These are phyloP conservation scores for Fennellomyces sp. DNA, from an alignment of 371 early-diverging fungal genomes.

Conservation along the genomic window DNA sequence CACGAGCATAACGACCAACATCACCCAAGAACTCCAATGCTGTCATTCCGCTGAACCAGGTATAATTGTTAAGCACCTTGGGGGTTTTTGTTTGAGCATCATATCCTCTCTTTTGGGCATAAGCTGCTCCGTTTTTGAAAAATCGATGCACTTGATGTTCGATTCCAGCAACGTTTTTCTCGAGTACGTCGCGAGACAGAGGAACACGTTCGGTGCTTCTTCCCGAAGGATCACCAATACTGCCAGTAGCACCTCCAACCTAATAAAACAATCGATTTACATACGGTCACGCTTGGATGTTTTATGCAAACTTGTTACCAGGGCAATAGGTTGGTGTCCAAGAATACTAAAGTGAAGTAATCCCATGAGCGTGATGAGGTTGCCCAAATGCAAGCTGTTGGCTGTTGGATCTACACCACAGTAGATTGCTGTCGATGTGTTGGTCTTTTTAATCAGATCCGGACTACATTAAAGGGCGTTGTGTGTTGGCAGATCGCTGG, in stretches of 20 bases:
- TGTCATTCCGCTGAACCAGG: conserved; percentile 82
- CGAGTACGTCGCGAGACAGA: conserved; percentile 57
- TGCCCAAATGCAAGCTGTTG: conserved; percentile 88
- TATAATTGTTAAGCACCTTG: conserved; percentile 79
- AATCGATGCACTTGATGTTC: conserved; percentile 71
- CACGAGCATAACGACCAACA: conserved; percentile 81
- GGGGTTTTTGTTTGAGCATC: conserved; percentile 17
- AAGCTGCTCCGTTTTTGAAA: conserved; percentile 67
- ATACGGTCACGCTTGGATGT: background rate
- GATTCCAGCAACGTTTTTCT: conserved; percentile 71
- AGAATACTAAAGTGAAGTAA: conserved; percentile 82
- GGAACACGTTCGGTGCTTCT: conserved; percentile 79
- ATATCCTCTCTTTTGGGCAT: conserved; percentile 56
- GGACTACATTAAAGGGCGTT: conserved; percentile 32
- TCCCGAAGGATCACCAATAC: conserved; percentile 94
- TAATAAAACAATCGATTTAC: conserved; percentile 14
- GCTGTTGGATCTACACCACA: conserved; percentile 97
- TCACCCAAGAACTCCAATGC: conserved; percentile 79
- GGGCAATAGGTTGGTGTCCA: conserved; percentile 85
- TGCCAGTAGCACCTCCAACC: conserved; percentile 94
- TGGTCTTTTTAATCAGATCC: conserved; percentile 48
- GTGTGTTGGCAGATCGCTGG: background rate
- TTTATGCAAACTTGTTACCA: conserved; percentile 51
- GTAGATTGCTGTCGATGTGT: conserved; percentile 69
- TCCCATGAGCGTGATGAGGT: conserved; percentile 84